Conservation (phyloP, 805 yeast species). For the Kockiozyma suomiensis region DNA sequence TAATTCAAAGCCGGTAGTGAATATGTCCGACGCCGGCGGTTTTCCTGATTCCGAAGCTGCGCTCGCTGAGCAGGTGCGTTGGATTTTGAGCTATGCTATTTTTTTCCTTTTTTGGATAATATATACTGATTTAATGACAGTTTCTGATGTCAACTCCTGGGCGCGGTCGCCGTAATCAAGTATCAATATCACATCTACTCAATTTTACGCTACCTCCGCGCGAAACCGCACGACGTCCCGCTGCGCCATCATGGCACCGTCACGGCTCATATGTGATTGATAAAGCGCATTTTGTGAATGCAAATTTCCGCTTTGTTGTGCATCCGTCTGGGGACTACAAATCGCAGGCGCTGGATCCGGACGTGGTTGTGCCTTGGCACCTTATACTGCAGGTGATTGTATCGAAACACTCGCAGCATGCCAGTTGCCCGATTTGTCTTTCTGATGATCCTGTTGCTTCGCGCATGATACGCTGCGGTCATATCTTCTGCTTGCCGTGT, state of each 20-base stretch:
- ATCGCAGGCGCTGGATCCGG: conserved; percentile 71
- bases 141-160: conserved; percentile 19
- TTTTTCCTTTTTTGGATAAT: not conserved
- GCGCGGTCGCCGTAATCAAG: conserved; percentile 28
- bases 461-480: conserved; percentile 94
- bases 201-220: conserved; percentile 35
- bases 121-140: not conserved
- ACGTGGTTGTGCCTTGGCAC: conserved; percentile 63
- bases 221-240: conserved; percentile 17
- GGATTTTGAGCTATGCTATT: not conserved
- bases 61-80: conserved; percentile 27
- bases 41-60: conserved; percentile 17
- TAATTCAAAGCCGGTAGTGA: conserved; percentile 26
- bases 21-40: conserved; percentile 14
- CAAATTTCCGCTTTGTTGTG: conserved; percentile 81
- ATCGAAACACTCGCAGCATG: conserved; percentile 60
- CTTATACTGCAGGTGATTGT: conserved; percentile 72
- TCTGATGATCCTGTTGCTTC: conserved; percentile 87
- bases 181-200: conserved; percentile 32
- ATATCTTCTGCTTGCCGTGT: conserved; percentile 83
- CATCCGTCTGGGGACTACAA: conserved; percentile 59
- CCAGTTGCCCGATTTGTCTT: conserved; percentile 88
- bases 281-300: conserved; percentile 58
- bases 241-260: conserved; percentile 30
- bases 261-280: conserved; percentile 32